Evolutionary conservation across 257 asterid species (phyloP).

Genomic region (Nicotiana noctiflora): DNA sequence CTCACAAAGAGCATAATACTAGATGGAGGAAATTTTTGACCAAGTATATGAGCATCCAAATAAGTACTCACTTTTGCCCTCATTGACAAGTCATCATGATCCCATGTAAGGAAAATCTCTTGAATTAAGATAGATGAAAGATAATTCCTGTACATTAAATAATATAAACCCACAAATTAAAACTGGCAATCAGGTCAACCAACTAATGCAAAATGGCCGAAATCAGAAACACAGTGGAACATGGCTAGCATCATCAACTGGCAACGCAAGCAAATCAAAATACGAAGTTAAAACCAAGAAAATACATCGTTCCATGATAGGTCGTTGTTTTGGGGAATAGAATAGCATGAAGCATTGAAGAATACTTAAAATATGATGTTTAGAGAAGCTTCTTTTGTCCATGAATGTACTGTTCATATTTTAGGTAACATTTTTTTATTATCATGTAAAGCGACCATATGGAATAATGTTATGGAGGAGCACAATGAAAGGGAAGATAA

Average conservation of each 20-base stretch:
- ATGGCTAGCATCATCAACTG: background rate
- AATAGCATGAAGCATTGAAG: background rate
- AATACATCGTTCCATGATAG: background rate
- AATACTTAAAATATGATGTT: background rate
- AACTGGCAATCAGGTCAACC: background rate
- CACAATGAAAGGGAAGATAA: background rate
- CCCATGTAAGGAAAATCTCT: constrained; percentile 99
- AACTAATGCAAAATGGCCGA: background rate
- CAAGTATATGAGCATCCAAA: constrained; percentile 7
- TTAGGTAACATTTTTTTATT: background rate
- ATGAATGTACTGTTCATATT: background rate
- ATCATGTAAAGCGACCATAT: background rate
- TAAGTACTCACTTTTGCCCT: constrained; percentile 73
- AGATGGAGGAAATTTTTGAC: constrained; percentile 4
- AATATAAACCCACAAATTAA: background rate
- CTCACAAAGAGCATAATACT: background rate
- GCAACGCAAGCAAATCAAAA: background rate
- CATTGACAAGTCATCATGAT: constrained; percentile 92
- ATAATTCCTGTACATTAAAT: constrained; percentile 59
- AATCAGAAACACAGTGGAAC: background rate
- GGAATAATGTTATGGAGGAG: background rate
- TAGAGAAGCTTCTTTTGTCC: background rate
- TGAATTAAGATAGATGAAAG: constrained; percentile 91
- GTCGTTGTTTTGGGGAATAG: background rate
- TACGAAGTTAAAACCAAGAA: background rate